Base-by-base conservation (phyloP, 768 basidiomycete genomes). In the Lyophyllum shimeji region DNA sequence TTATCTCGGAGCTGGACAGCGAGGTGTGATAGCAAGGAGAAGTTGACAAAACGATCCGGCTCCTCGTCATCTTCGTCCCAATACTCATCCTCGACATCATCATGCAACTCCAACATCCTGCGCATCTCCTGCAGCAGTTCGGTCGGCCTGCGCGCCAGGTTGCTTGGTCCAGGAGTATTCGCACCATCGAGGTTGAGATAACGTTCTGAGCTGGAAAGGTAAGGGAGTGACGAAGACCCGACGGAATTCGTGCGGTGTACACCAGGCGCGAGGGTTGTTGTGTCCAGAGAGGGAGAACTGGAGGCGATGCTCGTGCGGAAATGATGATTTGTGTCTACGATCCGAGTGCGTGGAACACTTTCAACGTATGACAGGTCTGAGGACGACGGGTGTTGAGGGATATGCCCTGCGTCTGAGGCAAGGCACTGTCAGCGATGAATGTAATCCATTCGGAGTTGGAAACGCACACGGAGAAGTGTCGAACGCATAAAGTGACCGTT, bases 1-100 rank as follows among this genome's bases (percentile, higher is more conserved):
- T 89, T 89, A 72, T 97, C 95, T 44, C 88, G 82, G 51, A 98
- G 70, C 63, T 90, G 86, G 2, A 96, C 88, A 4, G 94, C 94
- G 39, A 97, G 81, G 69, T 98, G 90, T 21, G 87, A 90, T 46
- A 98, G 78, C 44, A 97, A 74, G 9, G 90, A 83, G 44, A 92
- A 89, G 67, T 95, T 93, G 70, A 98, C 86, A 66, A 93, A 97
- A n/a, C 86, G 81, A 60, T 80, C 80, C 50, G 85, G 84, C 47
- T 90, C 87, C 29, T 68, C 73, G 8, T 74, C 74, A 18, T 79
- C 75, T 7, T 79, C 78, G 9, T 56, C 52, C 63, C 75, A 81
- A 37, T 70, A 74, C 23, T 80, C 80, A 4, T 77, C 78, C 5
- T 77, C 78, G 20, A 73, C 76, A 11, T 80, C 78, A 24, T 76